Percentiles rank a stretch among this genome's conserved stretches.
Evolutionary conservation across 352 stramenopile species (phyloP).

Genomic region (Phytophthora pinifolia): DNA sequence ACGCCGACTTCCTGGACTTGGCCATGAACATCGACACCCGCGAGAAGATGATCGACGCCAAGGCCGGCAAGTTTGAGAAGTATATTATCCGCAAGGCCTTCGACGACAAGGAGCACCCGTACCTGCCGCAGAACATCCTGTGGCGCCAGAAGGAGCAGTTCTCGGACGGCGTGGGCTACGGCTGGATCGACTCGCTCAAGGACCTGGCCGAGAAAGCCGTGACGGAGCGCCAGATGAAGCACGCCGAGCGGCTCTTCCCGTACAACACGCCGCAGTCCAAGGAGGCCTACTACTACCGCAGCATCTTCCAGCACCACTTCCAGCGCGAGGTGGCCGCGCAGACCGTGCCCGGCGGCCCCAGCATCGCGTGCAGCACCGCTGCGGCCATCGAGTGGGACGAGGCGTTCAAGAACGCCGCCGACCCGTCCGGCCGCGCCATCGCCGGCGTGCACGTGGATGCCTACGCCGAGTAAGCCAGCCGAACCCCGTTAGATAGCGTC

Average conservation of each 20-base stretch:
- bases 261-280: constrained; percentile 99
- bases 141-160: constrained; percentile 99
- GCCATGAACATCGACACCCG: constrained; percentile 98
- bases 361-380: constrained; percentile 98
- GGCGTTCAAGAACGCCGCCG: constrained; percentile 92
- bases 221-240: constrained; percentile 95
- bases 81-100: constrained; percentile 99
- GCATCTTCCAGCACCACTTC: constrained; percentile 99
- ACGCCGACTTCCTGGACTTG: constrained; percentile 97
- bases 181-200: constrained; percentile 98
- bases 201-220: constrained; percentile 94
- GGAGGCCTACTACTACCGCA: constrained; percentile 95
- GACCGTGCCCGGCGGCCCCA: constrained; percentile 97
- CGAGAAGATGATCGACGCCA: constrained; percentile 96
- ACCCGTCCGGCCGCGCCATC: constrained; percentile 94
- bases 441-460: constrained; percentile 95
- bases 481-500: constrained; percentile 15
- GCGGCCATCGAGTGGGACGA: constrained; percentile 98
- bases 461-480: constrained; percentile 61
- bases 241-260: constrained; percentile 94
- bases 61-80: constrained; percentile 97
- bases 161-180: constrained; percentile 98
- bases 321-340: constrained; percentile 95
- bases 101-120: constrained; percentile 96
- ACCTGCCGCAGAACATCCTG: constrained; percentile 97